phyloP scores from a whole-genome alignment of 805 yeast species.

The Candida nemodendra region DNA sequence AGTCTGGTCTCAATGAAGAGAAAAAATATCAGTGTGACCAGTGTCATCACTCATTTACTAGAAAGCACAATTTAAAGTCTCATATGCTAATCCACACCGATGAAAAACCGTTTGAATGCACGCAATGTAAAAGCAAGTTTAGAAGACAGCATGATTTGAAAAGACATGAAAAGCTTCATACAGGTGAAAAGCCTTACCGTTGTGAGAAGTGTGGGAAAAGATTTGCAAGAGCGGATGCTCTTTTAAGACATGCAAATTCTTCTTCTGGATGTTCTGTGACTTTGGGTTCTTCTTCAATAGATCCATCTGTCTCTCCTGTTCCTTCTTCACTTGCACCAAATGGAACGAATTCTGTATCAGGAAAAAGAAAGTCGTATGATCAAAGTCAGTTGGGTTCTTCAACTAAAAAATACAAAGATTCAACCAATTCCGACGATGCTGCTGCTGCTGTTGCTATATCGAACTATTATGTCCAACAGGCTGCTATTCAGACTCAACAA shows the following conservation, averaged over 20 bases:
- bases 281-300: slow-evolving; percentile 8
- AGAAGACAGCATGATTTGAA: slow-evolving; percentile 75
- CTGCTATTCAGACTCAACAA: slow-evolving; percentile 18
- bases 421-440: slow-evolving; percentile 17
- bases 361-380: slow-evolving; percentile 14
- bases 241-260: slow-evolving; percentile 61
- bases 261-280: slow-evolving; percentile 27
- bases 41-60: slow-evolving; percentile 63
- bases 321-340: slow-evolving; percentile 10
- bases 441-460: slow-evolving; percentile 22
- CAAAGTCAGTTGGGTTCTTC: slow-evolving; percentile 4
- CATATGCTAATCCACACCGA: slow-evolving; percentile 69
- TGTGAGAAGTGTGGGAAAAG: slow-evolving; percentile 61
- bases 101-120: slow-evolving; percentile 62
- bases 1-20: slow-evolving; percentile 19
- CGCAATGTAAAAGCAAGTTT: slow-evolving; percentile 59
- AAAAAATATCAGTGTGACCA: slow-evolving; percentile 51
- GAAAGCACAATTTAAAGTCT: slow-evolving; percentile 72
- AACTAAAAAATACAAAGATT: slow-evolving; percentile 15
- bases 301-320: slow-evolving; percentile 15
- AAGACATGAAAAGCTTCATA: slow-evolving; percentile 71
- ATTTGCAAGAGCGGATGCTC: slow-evolving; percentile 76
- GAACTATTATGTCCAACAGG: slow-evolving; percentile 19
- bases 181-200: slow-evolving; percentile 68
- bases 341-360: slow-evolving; percentile 2